These are phyloP conservation scores for Rubia tinctorum DNA, from an alignment of 305 asterid genomes.

Conservation along the genomic window DNA sequence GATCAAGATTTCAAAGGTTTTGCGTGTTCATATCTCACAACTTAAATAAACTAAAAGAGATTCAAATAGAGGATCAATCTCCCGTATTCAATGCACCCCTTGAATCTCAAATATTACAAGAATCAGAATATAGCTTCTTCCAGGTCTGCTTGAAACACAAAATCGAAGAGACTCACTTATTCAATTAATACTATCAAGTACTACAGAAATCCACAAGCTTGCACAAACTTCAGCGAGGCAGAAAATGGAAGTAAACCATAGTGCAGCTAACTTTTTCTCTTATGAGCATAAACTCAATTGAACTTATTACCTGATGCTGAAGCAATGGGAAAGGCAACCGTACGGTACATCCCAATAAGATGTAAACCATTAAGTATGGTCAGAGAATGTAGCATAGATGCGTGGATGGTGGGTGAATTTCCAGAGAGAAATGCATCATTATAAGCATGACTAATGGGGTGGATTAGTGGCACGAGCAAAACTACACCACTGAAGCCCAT, in stretches of 20 bases:
- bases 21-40: not conserved
- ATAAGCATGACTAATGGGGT: conserved; percentile 64
- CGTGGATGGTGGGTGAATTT: conserved; percentile 41
- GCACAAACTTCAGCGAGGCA: too few relatives aligned
- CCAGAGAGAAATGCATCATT: conserved; percentile 61
- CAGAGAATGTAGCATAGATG: conserved; percentile 52
- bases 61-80: not conserved
- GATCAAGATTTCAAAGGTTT: not conserved
- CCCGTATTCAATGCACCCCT: not conserved
- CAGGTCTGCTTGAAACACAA: not conserved
- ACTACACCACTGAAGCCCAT: conserved; percentile 81
- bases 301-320: conserved; percentile 77
- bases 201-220: too few relatives aligned
- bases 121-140: not conserved
- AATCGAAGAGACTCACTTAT: not conserved
- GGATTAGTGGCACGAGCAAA: conserved; percentile 64
- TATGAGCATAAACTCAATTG: conserved; percentile 8
- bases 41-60: not conserved
- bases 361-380: conserved; percentile 62
- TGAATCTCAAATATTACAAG: not conserved
- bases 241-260: not conserved
- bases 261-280: not conserved
- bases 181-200: not conserved
- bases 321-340: conserved; percentile 85
- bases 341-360: conserved; percentile 73